Percentiles rank a stretch among this genome's conserved stretches.
Evolutionary conservation across 78 protist genomes (phyloP).

Genomic region (Planoprotostelium fungivorum): DNA sequence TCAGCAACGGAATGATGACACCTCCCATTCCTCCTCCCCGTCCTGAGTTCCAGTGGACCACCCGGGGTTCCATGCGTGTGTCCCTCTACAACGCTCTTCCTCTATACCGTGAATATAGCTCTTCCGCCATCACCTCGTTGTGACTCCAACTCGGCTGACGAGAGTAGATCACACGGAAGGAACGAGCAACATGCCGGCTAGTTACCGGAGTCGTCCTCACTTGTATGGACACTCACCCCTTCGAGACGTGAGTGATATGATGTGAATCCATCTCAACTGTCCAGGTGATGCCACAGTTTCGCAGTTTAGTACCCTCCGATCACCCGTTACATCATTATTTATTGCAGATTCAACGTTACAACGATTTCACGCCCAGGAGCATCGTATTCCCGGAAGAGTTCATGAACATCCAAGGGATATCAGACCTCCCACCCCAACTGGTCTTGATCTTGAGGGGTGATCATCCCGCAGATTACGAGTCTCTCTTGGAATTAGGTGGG

Average conservation of each 20-base stretch:
- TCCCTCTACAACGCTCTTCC: not conserved
- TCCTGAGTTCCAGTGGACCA: not conserved
- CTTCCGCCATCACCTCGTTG: too few relatives aligned
- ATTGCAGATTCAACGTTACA: not conserved
- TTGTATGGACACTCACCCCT: not conserved
- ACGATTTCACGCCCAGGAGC: not conserved
- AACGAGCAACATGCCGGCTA: not conserved
- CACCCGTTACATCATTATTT: not conserved
- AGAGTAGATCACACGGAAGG: not conserved
- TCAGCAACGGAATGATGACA: not conserved
- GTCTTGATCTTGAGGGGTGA: not conserved
- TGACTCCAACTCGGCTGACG: too few relatives aligned
- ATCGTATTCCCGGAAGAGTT: not conserved
- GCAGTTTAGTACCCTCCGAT: not conserved
- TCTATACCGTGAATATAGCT: too few relatives aligned
- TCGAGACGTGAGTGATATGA: not conserved
- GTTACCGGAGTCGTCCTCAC: not conserved
- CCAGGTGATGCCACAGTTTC: not conserved
- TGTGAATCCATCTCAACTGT: not conserved
- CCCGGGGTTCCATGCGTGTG: not conserved
- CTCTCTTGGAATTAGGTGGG: not conserved
- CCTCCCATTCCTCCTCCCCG: not conserved
- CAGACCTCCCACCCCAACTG: not conserved
- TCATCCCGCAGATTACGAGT: not conserved
- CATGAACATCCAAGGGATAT: not conserved